Base-by-base conservation (phyloP, 768 basidiomycete genomes). In the Floccularia luteovirens region DNA sequence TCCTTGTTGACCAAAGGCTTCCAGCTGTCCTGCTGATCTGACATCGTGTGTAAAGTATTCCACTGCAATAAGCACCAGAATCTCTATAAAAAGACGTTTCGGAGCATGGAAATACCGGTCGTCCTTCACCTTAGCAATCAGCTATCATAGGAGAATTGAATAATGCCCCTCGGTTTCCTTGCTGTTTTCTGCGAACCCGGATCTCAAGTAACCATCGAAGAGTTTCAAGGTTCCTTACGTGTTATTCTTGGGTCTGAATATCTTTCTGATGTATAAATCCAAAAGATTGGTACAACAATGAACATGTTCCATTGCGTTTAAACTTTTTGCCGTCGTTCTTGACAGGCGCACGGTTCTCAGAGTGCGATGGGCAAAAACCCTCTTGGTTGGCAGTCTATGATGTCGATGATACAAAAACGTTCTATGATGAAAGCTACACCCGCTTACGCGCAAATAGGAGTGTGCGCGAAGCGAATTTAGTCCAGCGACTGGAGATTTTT, bases 231-330 rank as follows among this genome's bases (percentile, higher is more conserved):
- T 65, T 21, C 22, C 41, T 21, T 11, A 7, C 27, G 16, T 35
- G 27, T 8, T 21, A 17, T 17, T 22, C 27, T 6, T 7, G 10
- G 27, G 13, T 8, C 25, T 10, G 2, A 20, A 20, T 7, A 33
- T 32, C 19, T 39, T n/a, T n/a, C n/a, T n/a, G n/a, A n/a, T n/a
- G n/a, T n/a, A n/a, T n/a, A n/a, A n/a, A n/a, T n/a, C n/a, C 23
- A 11, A 22, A 16, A 69, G 70, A 70, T 42, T 76, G 74, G 74
- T 76, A 76, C 54, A 62, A 74, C 47, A 70, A 72, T 40, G 74
- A 76, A 55, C 74, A 75, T 47, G 64, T 76, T 24, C 73, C 73
- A 0, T 54, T 74, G 1, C 67, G 74, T 8, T 52, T 75, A 39
- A 60, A 75, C 44, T 57, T 64, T 40, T 56, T 74, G 4, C 51